Base-by-base conservation (phyloP, 345 rosid genomes). In the Dipteronia sinensis region DNA sequence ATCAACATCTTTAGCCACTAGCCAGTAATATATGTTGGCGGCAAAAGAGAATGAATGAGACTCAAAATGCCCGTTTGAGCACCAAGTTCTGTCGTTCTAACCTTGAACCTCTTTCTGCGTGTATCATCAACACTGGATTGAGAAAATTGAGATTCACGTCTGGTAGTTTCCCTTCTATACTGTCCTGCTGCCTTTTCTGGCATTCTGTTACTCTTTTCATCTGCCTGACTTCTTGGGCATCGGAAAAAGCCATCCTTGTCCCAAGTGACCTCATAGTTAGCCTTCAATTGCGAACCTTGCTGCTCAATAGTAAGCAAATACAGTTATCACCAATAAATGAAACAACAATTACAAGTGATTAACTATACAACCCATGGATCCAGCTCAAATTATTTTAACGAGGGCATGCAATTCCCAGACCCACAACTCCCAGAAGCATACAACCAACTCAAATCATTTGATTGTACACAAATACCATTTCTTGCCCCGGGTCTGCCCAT, bases 81-180 rank as follows among this genome's bases (percentile, higher is more conserved):
- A 44, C 12, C 58, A 69, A 23, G 73, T 22, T 23, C 19, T 70
- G 22, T 70, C 10, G 7, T 27, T 27, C 88, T 76, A 67, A 92
- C 99, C 98, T 89, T 90, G 80, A 95, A 95, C 79, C 98, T 92
- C 85, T 92, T 95, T 65, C 93, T 85, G 38, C 90, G 94, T 56
- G 88, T 59, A 66, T 88, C 86, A 66, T 88, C 91, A 10, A 86
- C 76, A 75, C 69, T 76, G 78, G 78, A 74, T 62, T 74, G 84
- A 34, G 94, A 80, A 56, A 3, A 25, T 46, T 74, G 55, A 59
- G 81, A 65, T 65, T 86, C 86, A 31, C 17, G 72, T 73, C 88
- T 89, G 42, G 87, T 66, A 69, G 81, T 61, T 80, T 88, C 90
- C 44, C 82, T 79, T 83, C 82, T 84, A 74, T 85, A 74, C 27